Evolutionary conservation across 805 yeast genomes (phyloP), one percentile per base, ranked within the genome.

Genomic region (Metschnikowia gelsemii): DNA sequence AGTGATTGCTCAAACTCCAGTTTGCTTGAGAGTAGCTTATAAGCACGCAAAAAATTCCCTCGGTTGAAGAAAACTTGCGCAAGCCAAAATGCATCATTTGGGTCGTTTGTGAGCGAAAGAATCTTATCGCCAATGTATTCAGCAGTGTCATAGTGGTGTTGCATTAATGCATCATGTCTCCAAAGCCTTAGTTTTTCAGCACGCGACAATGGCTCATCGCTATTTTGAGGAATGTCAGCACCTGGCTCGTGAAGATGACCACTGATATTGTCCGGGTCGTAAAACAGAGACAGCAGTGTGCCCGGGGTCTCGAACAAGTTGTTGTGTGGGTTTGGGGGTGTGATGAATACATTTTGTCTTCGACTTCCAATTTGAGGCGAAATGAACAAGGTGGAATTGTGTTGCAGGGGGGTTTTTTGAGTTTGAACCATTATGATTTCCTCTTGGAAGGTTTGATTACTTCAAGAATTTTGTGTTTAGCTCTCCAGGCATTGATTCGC

Each of bases 51-150:
- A 61, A 79, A 89, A 56, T 85, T 79, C 8, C 91, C 91, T 42
- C 79, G 79, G 42, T 80, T 70, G 61, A 80, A 87, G 59, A 84
- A 81, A 4, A 86, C 95, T 65, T 91, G 96, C 0, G 96, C 96
- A 22, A 91, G 71, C 96, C 97, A 90, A 62, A 88, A 91, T 8
- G 96, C 96, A 59, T 91, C 98, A 56, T 84, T 87, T 11, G 96
- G 85, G 57, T 90, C 96, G 45, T 75, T 74, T 0, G 97, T 89
- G 46, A 93, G 66, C 1, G 89, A 78, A 30, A 87, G 73, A 6
- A 93, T 87, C 55, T 90, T 91, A 64, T 93, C 96, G 12, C 96
- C 98, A 20, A 93, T 77, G 58, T 81, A 88, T 54, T 84, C 91
- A 0, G 98, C 97, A 0, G 97, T 87, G 32, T 75, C 74, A 61